Conservation (phyloP, 2,329 filamentous ascomycete species). For the Beauveria bassiana region DNA sequence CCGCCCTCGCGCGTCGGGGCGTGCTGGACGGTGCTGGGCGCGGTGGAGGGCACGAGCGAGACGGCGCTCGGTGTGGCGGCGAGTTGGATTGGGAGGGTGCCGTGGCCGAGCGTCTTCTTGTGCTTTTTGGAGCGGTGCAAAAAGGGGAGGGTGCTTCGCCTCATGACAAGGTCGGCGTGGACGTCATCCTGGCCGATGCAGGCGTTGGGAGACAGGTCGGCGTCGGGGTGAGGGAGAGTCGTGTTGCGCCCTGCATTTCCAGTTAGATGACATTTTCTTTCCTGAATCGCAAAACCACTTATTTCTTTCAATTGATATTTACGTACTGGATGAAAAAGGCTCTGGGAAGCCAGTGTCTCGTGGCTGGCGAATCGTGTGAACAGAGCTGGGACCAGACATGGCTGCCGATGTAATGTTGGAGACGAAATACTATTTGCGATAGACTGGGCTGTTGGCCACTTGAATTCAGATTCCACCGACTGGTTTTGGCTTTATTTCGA, state of each 20-base stretch:
- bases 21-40: slow-evolving; percentile 15
- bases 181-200: slow-evolving; percentile 49
- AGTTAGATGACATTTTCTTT: background rate
- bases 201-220: slow-evolving; percentile 48
- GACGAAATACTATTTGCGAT: background rate
- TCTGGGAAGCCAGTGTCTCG: slow-evolving; percentile 47
- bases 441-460: background rate
- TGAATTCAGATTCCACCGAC: background rate
- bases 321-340: slow-evolving; percentile 36
- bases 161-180: slow-evolving; percentile 32
- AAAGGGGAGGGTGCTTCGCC: slow-evolving; percentile 37
- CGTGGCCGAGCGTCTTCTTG: slow-evolving; percentile 39
- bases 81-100: slow-evolving; percentile 32
- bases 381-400: background rate
- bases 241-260: slow-evolving; percentile 44
- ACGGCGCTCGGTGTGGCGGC: slow-evolving; percentile 23
- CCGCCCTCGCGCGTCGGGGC: slow-evolving; percentile 8
- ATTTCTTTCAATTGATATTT: background rate
- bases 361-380: slow-evolving; percentile 14
- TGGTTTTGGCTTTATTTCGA: background rate
- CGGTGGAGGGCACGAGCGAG: slow-evolving; percentile 21
- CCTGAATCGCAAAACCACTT: background rate
- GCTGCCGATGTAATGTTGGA: background rate
- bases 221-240: slow-evolving; percentile 54
- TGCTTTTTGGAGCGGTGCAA: slow-evolving; percentile 30